These are phyloP conservation scores for Cicer cuneatum DNA, from an alignment of 306 rosid species.

Conservation along the genomic window DNA sequence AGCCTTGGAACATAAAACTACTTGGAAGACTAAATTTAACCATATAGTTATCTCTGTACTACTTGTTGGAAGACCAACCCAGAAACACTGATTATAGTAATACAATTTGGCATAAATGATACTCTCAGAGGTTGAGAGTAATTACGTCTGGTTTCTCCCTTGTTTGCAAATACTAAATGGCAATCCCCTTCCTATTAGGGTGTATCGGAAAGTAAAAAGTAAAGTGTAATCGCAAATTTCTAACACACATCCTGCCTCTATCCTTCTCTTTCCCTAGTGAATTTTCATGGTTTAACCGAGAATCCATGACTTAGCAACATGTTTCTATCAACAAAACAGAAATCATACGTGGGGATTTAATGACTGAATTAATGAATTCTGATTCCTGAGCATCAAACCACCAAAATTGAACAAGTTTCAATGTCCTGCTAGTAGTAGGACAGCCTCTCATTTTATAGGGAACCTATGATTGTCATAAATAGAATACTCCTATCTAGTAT, in stretches of 20 bases:
- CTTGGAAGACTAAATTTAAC: slow-evolving; percentile 50
- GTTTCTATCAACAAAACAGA: background rate
- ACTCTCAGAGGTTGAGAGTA: background rate
- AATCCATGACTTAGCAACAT: background rate
- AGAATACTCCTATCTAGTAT: background rate
- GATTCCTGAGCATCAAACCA: background rate
- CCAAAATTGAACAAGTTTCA: background rate
- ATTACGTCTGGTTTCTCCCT: background rate
- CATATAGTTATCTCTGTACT: slow-evolving; percentile 4
- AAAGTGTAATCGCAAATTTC: background rate
- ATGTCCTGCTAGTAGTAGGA: background rate
- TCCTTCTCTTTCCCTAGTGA: background rate
- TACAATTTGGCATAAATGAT: slow-evolving; percentile 4
- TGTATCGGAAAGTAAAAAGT: background rate
- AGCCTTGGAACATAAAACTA: slow-evolving; percentile 28
- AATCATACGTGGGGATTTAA: background rate
- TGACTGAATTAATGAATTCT: background rate
- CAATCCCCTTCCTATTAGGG: slow-evolving; percentile 3
- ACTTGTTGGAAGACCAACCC: slow-evolving; percentile 16
- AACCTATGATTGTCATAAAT: background rate
- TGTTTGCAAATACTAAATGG: background rate
- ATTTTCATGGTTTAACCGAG: background rate
- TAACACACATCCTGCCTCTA: background rate
- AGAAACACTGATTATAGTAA: background rate
- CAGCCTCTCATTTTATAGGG: background rate